Conservation (phyloP, 805 yeast species). For the Pichia nanzhaoensis region DNA sequence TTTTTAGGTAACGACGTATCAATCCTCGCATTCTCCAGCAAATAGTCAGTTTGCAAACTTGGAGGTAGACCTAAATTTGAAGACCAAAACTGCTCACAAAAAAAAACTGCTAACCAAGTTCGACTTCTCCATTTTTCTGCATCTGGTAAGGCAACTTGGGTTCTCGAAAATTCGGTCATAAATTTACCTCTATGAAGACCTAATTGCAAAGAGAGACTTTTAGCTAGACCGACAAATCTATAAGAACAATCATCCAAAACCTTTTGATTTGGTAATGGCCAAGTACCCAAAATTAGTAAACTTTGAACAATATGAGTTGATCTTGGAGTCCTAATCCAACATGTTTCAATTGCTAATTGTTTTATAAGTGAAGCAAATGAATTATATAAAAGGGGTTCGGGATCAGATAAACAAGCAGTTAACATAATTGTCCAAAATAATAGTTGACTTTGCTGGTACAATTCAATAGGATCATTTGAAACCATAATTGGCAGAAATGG, state of each 20-base stretch:
- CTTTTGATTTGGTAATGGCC: slow-evolving; percentile 93
- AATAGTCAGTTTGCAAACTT: slow-evolving; percentile 72
- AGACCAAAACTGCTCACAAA: slow-evolving; percentile 88
- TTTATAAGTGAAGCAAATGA: slow-evolving; percentile 71
- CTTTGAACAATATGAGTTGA: slow-evolving; percentile 94
- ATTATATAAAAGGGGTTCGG: slow-evolving; percentile 76
- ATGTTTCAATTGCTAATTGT: slow-evolving; percentile 82
- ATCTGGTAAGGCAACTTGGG: slow-evolving; percentile 81
- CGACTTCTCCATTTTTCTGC: slow-evolving; percentile 93
- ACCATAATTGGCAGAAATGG: slow-evolving; percentile 78
- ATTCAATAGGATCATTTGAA: slow-evolving; percentile 62
- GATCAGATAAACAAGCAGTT: slow-evolving; percentile 80
- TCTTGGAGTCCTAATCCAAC: slow-evolving; percentile 90
- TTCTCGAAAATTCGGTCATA: slow-evolving; percentile 82
- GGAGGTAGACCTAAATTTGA: slow-evolving; percentile 85
- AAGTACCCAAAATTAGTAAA: slow-evolving; percentile 68
- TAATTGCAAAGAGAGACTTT: slow-evolving; percentile 72
- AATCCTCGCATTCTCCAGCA: slow-evolving; percentile 70
- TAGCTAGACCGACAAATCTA: slow-evolving; percentile 82
- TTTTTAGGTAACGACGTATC: slow-evolving; percentile 60
- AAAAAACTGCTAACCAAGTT: slow-evolving; percentile 84
- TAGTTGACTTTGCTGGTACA: slow-evolving; percentile 76
- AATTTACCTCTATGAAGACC: slow-evolving; percentile 91
- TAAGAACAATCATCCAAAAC: slow-evolving; percentile 89
- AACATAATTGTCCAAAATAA: slow-evolving; percentile 88